Evolutionary conservation across 768 basidiomycete species (phyloP).

Genomic region (Fistulinella prunicolor): DNA sequence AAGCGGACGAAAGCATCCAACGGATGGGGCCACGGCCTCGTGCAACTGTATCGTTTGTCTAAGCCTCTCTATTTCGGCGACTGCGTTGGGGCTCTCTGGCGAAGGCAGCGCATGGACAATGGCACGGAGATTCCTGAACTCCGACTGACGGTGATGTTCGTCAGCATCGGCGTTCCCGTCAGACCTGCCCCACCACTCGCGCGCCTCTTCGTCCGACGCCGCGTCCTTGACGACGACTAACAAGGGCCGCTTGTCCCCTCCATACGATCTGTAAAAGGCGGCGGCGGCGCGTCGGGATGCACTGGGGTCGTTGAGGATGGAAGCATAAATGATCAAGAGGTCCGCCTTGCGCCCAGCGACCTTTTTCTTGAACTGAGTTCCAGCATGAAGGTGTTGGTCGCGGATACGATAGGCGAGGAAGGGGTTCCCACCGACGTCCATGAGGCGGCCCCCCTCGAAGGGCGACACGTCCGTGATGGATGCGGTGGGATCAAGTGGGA

Average conservation of each 20-base stretch:
- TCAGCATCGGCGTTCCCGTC: conserved; percentile 6
- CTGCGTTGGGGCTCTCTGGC: not conserved
- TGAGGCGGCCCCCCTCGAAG: too few relatives aligned
- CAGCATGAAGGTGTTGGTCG: conserved; percentile 21
- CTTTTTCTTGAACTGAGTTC: conserved; percentile 23
- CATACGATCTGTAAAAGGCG: conserved; percentile 18
- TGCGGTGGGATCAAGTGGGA: conserved; percentile 5
- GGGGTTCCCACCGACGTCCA: conserved; percentile 10
- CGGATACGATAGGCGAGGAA: conserved; percentile 20
- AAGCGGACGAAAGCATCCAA: conserved; percentile 23
- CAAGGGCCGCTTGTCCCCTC: too few relatives aligned
- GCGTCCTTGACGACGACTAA: too few relatives aligned
- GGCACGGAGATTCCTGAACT: conserved; percentile 10
- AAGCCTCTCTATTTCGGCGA: conserved; percentile 6
- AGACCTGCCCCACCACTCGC: too few relatives aligned
- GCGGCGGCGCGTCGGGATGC: conserved; percentile 11
- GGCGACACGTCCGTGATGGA: conserved; percentile 9
- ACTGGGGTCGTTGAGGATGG: not conserved
- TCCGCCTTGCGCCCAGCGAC: conserved; percentile 20
- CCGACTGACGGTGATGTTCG: not conserved
- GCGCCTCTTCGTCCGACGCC: too few relatives aligned
- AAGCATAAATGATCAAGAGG: conserved; percentile 25
- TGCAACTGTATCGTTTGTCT: conserved; percentile 19
- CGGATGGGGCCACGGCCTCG: conserved; percentile 13
- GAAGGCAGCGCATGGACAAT: conserved; percentile 24